Evolutionary conservation across 352 stramenopile species (phyloP), one percentile per base, ranked within the genome.

Genomic region (Phytopythium oedochilum): DNA sequence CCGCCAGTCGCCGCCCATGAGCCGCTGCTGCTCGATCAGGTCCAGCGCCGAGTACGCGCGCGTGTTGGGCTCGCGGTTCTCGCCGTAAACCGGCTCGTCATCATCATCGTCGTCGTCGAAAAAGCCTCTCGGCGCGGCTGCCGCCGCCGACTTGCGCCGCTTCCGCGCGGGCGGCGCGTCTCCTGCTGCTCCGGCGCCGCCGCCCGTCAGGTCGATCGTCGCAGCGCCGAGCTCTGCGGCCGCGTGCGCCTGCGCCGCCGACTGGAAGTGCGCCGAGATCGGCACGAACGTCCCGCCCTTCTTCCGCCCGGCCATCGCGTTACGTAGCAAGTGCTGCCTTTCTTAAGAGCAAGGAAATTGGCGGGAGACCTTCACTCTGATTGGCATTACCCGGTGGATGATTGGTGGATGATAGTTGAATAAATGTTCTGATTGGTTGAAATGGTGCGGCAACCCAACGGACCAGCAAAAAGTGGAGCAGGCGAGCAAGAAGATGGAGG

Each of bases 231-330:
- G 18, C 28, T 22, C 39, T n/a, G 39, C 25, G 4, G 34, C 6
- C 11, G 47, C 20, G 15, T 25, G 40, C 53, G 59, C 49, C 25
- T 61, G 51, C 7, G 56, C 28, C 0, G 64, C 70, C 8, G 63
- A 58, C 57, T 85, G 70, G 60, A 90, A 90, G 54, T 88, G 78
- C 61, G 68, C 57, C 40, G 78, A 60, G 23, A 90, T 73, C 3
- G 78, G 75, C 32, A 75, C 66, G 54, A 88, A 88, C 11, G 50
- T 25, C 20, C 34, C 49, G 44, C 46, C 25, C 53, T 42, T 28
- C 28, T 43, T 22, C 20, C 32, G 38, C 26, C 20, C 38, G 7
- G 52, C 39, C 38, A 38, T 49, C 25, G 39, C 45, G 8, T n/a
- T n/a, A n/a, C n/a, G n/a, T n/a, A n/a, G n/a, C n/a, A n/a, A n/a